Evolutionary conservation across 306 rosid species (phyloP).

Genomic region (Quercus engelmannii): DNA sequence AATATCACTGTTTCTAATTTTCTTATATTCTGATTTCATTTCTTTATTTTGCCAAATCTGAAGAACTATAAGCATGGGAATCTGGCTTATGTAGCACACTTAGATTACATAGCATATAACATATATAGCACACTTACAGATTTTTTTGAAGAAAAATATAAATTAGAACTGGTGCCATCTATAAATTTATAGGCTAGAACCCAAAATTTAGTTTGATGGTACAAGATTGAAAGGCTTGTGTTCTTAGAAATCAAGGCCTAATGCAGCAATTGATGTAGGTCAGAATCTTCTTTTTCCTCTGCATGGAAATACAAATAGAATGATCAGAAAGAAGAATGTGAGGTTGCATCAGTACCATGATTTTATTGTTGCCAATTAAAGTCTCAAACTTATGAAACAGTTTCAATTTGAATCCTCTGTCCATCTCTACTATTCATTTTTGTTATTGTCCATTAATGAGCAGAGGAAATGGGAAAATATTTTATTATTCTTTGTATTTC

Average conservation of each 20-base stretch:
- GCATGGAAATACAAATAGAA: slow-evolving; percentile 33
- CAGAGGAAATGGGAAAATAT: no score
- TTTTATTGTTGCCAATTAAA: not conserved
- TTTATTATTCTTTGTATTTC: no score
- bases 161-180: slow-evolving; percentile 10
- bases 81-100: not conserved
- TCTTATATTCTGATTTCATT: not conserved
- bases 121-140: not conserved
- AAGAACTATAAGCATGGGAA: not conserved
- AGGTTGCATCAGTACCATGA: not conserved
- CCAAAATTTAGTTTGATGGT: not conserved
- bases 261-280: slow-evolving; percentile 73
- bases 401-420: no score
- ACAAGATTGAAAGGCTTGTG: slow-evolving; percentile 17
- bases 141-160: not conserved
- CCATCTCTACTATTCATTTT: no score
- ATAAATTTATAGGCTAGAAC: slow-evolving; percentile 20
- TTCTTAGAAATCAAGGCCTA: slow-evolving; percentile 46
- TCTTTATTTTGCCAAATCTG: not conserved
- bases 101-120: no score
- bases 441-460: no score
- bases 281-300: slow-evolving; percentile 51
- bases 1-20: not conserved
- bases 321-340: slow-evolving; percentile 13
- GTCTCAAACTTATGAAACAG: no score